Percentiles rank a stretch among this genome's conserved stretches.
phyloP scores from a whole-genome alignment of 306 rosid species.

The Sesbania bispinosa region DNA sequence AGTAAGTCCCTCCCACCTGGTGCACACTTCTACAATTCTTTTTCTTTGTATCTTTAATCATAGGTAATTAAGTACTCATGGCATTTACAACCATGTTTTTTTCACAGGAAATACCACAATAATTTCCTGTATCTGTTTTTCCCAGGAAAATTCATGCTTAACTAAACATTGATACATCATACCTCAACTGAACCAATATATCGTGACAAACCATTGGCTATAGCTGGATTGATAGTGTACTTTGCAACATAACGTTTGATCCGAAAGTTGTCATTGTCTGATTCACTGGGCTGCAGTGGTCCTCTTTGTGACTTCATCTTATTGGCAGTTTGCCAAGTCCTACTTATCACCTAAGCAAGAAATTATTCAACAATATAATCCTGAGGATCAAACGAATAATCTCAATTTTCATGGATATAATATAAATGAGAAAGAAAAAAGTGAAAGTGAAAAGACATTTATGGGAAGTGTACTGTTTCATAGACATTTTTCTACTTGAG shows the following conservation, averaged over 20 bases:
- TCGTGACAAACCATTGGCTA: constrained; percentile 58
- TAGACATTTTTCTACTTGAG: background rate
- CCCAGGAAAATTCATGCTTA: background rate
- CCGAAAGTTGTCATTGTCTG: constrained; percentile 53
- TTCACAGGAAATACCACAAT: no score
- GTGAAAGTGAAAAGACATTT: background rate
- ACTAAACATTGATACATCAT: constrained; percentile 5
- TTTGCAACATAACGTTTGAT: constrained; percentile 68
- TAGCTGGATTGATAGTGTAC: constrained; percentile 76
- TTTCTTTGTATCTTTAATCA: no score
- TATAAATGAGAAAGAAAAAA: background rate
- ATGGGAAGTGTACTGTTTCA: background rate
- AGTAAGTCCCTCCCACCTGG: no score
- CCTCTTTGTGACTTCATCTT: constrained; percentile 75
- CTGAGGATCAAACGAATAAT: background rate
- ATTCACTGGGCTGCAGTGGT: constrained; percentile 25
- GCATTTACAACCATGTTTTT: no score
- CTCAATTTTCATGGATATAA: background rate
- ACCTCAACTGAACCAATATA: constrained; percentile 78
- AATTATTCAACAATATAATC: background rate
- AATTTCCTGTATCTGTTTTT: no score
- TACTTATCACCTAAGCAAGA: constrained; percentile 55
- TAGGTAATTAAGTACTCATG: no score
- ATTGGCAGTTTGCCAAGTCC: constrained; percentile 86
- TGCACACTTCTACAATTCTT: no score